Conservation (phyloP, 169 alveolate species). For the Cryptosporidium sp. region DNA sequence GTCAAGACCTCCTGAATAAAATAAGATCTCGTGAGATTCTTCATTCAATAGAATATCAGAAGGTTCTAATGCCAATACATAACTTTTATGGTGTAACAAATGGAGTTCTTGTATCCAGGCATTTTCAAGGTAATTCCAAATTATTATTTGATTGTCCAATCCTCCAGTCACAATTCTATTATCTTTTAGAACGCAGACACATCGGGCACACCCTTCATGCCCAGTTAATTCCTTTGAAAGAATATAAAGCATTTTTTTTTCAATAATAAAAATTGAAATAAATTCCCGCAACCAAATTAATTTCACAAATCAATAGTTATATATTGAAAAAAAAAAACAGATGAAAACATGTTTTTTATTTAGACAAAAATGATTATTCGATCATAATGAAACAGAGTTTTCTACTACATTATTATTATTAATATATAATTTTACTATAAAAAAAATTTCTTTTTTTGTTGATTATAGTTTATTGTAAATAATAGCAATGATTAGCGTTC, state of each 20-base stretch:
- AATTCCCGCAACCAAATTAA: neutral
- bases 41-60: neutral
- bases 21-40: neutral
- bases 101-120: constrained; percentile 10
- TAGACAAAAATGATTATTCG: too few relatives aligned
- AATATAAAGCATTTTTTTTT: constrained; percentile 16
- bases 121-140: constrained; percentile 17
- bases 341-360: neutral
- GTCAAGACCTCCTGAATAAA: constrained; percentile 68
- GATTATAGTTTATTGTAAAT: neutral
- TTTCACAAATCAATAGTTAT: neutral
- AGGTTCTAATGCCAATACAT: constrained; percentile 56
- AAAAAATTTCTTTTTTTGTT: too few relatives aligned
- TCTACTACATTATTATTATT: too few relatives aligned
- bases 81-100: constrained; percentile 28
- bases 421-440: too few relatives aligned
- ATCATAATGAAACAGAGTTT: neutral
- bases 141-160: constrained; percentile 33
- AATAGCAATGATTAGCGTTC: neutral
- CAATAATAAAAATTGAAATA: neutral
- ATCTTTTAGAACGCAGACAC: constrained; percentile 49
- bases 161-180: constrained; percentile 67
- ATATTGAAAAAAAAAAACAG: neutral
- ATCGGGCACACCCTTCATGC: constrained; percentile 46
- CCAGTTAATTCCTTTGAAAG: constrained; percentile 62